phyloP scores from a whole-genome alignment of 768 basidiomycete genomes.

The Mycena haematopus region DNA sequence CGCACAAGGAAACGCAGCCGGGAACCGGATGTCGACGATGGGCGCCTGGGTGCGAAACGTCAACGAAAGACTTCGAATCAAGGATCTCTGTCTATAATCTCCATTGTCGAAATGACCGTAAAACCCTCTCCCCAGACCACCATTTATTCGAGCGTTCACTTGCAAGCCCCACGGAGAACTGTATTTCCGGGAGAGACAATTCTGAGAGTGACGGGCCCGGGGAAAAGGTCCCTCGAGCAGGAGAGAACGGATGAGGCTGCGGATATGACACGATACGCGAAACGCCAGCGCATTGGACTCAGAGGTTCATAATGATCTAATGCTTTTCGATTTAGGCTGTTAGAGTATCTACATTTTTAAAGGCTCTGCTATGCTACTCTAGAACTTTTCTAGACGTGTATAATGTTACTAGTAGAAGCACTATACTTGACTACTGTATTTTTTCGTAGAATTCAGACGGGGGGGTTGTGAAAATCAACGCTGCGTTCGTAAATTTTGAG shows the following conservation, averaged over 20 bases:
- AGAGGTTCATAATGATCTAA: no score
- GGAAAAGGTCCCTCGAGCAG: conserved; percentile 3
- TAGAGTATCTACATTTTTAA: no score
- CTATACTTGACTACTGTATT: background rate
- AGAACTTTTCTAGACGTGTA: background rate
- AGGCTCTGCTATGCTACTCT: no score
- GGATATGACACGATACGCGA: conserved; percentile 4
- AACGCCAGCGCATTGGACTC: background rate
- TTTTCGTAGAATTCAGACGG: background rate
- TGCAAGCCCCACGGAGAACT: background rate
- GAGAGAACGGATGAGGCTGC: background rate
- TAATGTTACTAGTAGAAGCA: background rate
- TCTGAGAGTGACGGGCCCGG: no score
- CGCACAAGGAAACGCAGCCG: conserved; percentile 3
- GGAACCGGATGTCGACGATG: conserved; percentile 3
- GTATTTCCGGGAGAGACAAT: background rate
- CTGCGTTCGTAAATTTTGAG: no score
- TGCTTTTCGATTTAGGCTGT: no score
- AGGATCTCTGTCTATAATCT: background rate
- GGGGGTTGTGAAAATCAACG: no score
- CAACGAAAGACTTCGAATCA: background rate
- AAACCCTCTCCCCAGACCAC: background rate
- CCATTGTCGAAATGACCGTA: background rate
- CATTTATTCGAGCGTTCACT: background rate
- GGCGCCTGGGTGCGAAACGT: background rate